These are phyloP conservation scores for Dianthus caryophyllus DNA, from an alignment of 148 eudicot species.

Conservation along the genomic window DNA sequence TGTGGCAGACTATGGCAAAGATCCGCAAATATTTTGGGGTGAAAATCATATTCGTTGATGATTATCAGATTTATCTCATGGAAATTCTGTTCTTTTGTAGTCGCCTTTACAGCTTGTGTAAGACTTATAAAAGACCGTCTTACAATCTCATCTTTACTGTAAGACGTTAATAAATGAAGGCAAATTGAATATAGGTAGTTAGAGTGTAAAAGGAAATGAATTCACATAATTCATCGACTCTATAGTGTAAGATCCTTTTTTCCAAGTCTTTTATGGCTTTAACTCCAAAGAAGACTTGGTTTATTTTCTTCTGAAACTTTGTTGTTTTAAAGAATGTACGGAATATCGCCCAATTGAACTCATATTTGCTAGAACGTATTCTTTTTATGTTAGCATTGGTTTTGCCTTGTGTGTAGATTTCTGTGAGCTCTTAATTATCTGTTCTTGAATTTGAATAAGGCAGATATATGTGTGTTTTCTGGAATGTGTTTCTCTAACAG, in stretches of 20 bases:
- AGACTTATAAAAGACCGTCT: too few relatives aligned
- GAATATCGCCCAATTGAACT: not conserved
- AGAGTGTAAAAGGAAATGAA: too few relatives aligned
- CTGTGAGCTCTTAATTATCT: not conserved
- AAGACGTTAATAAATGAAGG: too few relatives aligned
- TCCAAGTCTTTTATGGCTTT: too few relatives aligned
- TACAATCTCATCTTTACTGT: too few relatives aligned
- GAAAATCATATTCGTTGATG: not conserved
- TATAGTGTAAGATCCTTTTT: too few relatives aligned
- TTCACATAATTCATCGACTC: too few relatives aligned
- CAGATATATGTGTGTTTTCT: not conserved
- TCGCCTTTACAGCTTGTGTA: too few relatives aligned
- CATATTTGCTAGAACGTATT: not conserved
- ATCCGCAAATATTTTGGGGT: constrained; percentile 1
- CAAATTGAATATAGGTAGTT: too few relatives aligned
- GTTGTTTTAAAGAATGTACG: not conserved
- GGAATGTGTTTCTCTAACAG: not conserved
- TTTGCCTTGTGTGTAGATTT: not conserved
- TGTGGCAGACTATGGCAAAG: constrained; percentile 44
- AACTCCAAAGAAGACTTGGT: not conserved
- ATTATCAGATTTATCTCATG: not conserved
- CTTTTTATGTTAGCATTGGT: not conserved
- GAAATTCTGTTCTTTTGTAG: not conserved
- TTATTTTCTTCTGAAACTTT: not conserved
- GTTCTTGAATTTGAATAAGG: not conserved